Evolutionary conservation across 2,329 filamentous ascomycete genomes (phyloP), one percentile per base, ranked within the genome.

Genomic region (Stagonosporopsis cucurbitacearum): DNA sequence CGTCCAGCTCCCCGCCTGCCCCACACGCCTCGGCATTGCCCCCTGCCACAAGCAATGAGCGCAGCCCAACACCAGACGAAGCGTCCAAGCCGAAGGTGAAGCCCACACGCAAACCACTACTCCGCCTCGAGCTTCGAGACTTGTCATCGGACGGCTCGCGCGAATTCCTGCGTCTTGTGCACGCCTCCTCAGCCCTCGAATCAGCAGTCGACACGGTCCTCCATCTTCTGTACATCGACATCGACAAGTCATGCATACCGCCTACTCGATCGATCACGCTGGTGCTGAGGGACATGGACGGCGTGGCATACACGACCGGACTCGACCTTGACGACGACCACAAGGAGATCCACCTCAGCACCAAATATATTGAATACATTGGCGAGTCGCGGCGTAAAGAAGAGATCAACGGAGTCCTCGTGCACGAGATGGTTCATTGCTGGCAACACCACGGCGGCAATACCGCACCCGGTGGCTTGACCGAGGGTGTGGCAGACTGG

Each of bases 351-450:
- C 92, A 97, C 77, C 83, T 98, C 75, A 92, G 87, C 15, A 85
- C 94, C 1, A 78, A 82, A 42, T 96, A 97, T 79, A 86, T 96
- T 64, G 68, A 73, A 2, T 45, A 61, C 12, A 68, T 79, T 1
- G 54, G 81, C 0, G 67, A 71, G 19, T 58, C 63, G 4, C 63
- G 74, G 13, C 65, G 58, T 33, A 75, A 68, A 59, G 75, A 82
- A 35, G 92, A 98, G 78, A 86, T 97, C 56, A 78, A 85, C 17
- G 95, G 95, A 36, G 92, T 98, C 0, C 75, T 98, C 19, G 89
- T 90, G 1, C 94, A 98, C 73, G 94, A 98, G 77, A 88, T 97
- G 59, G 94, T 98, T 13, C 95, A 98, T 78, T 97, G 92, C 77
- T 96, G 90, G 78, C 94, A 98, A 75, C 89, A 91, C 76, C 88